Conservation (phyloP, 2,329 filamentous ascomycete species). For the Fusarium sarcochroum region DNA sequence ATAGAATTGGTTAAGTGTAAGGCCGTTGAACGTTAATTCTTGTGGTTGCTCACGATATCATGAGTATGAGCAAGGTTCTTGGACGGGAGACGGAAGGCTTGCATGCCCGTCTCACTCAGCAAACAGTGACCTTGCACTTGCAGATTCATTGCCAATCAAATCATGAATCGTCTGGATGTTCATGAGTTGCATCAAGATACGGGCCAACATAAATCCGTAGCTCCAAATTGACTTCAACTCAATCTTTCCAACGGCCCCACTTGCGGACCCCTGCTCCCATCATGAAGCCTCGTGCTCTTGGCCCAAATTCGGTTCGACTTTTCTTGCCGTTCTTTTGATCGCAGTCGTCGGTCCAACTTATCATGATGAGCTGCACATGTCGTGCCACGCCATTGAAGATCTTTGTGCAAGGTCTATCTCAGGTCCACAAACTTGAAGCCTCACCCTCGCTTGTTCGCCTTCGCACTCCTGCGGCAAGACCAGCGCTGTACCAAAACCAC, state of each 20-base stretch:
- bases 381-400: slow-evolving; percentile 60
- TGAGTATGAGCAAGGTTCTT: background rate
- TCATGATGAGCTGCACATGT: slow-evolving; percentile 64
- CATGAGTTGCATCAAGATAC: background rate
- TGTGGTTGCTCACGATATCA: too few species aligned
- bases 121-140: too few species aligned
- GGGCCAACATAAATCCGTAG: slow-evolving; percentile 30
- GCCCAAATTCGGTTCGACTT: slow-evolving; percentile 43
- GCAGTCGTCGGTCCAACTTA: slow-evolving; percentile 9
- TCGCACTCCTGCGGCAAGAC: slow-evolving; percentile 16
- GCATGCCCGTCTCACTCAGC: background rate
- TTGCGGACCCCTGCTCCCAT: slow-evolving; percentile 35
- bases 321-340: slow-evolving; percentile 31
- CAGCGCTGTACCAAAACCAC: slow-evolving; percentile 28
- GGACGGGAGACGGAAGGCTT: background rate
- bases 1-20: background rate
- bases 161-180: slow-evolving; percentile 2
- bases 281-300: slow-evolving; percentile 38
- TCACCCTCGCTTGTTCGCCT: slow-evolving; percentile 35
- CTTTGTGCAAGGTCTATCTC: slow-evolving; percentile 63
- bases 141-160: background rate
- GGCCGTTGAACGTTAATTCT: background rate
- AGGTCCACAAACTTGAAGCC: slow-evolving; percentile 55
- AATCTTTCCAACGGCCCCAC: slow-evolving; percentile 37
- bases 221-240: background rate